Evolutionary conservation across 1,139 yeast genomes (phyloP), one percentile per base, ranked within the genome.

Genomic region (Geotrichum reessii): DNA sequence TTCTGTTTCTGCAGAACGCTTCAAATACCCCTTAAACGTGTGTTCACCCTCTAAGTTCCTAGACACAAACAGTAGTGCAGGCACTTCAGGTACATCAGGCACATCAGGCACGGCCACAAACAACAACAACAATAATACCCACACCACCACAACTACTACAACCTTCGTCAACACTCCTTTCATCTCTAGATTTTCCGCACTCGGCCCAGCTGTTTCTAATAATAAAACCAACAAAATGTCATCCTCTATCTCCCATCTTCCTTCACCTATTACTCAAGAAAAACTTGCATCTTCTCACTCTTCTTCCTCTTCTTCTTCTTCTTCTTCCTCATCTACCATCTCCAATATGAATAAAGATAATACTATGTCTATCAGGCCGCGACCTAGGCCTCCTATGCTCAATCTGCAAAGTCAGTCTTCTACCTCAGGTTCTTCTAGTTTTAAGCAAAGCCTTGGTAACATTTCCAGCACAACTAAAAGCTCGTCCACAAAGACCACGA

Each of bases 361-460:
- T 44, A 11, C 52, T 12, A 12, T 22, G 22, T 7, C 51, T 12
- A 31, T 14, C 42, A 21, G 51, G 2, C 42, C 44, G 24, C 56
- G 62, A n/a, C 60, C 48, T 51, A 51, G 62, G 14, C 61, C 61
- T 40, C 63, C 61, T 27, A 58, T 56, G 61, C 56, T 60, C 22
- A 57, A 56, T 17, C 56, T 58, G 17, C 56, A 50, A 27, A 25
- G 52, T 28, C 53, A 51, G 25, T 14, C 52, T 3, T 25, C 48
- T 12, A 27, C 60, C 2, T 21, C 50, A 6, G 33, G 37, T 24
- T 19, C 50, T 11, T 40, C 58, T 4, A 8, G 25, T 9, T 19
- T 47, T 22, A 51, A 44, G 17, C 40, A 24, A 24, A 19, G 48
- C 17, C 31, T 49, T 22, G 40, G 44, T 40, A 56, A 52, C 49